Conservation (phyloP, 78 protist species). For the Dictyostelium intermedium region DNA sequence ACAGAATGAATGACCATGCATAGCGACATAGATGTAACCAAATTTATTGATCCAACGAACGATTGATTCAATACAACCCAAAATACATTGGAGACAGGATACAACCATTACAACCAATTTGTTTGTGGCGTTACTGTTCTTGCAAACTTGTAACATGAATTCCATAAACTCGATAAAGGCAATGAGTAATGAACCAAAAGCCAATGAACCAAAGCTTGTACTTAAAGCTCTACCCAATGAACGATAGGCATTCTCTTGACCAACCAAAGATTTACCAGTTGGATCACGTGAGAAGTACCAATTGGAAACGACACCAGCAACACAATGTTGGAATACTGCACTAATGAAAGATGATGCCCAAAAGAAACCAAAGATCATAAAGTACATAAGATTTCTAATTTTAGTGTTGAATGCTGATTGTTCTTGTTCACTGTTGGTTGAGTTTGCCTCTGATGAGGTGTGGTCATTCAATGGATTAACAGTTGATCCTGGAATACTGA, state of each 20-base stretch:
- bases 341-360: slow-evolving; percentile 68
- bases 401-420: slow-evolving; percentile 43
- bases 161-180: slow-evolving; percentile 55
- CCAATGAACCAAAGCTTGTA: slow-evolving; percentile 52
- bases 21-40: slow-evolving; percentile 81
- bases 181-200: slow-evolving; percentile 76
- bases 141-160: slow-evolving; percentile 19
- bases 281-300: slow-evolving; percentile 75
- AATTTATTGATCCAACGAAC: slow-evolving; percentile 65
- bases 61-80: slow-evolving; percentile 58
- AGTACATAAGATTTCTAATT: slow-evolving; percentile 72
- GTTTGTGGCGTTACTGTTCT: slow-evolving; percentile 11
- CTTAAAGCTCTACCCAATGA: slow-evolving; percentile 48
- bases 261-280: slow-evolving; percentile 29
- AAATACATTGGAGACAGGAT: slow-evolving; percentile 60
- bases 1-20: slow-evolving; percentile 78
- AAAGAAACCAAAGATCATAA: slow-evolving; percentile 73
- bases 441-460: not conserved
- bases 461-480: slow-evolving; percentile 4
- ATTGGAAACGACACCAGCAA: slow-evolving; percentile 81
- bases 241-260: slow-evolving; percentile 22
- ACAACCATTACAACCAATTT: slow-evolving; percentile 59
- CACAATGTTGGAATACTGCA: slow-evolving; percentile 74
- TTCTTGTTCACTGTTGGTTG: not conserved
- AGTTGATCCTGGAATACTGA: slow-evolving; percentile 70